phyloP scores from a whole-genome alignment of 73 alveolate genomes.

The Symbiodinium natans region DNA sequence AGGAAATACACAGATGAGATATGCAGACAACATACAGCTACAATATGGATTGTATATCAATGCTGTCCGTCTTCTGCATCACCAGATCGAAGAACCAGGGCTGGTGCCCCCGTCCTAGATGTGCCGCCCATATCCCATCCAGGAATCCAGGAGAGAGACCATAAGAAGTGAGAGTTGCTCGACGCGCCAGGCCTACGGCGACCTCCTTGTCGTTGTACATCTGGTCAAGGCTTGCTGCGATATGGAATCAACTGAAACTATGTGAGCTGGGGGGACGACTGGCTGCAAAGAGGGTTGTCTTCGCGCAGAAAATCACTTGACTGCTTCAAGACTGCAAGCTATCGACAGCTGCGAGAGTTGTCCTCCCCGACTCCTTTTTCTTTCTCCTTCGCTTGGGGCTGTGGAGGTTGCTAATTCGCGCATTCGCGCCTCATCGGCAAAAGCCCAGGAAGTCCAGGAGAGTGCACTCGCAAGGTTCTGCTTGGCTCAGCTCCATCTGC shows the following conservation, averaged over 20 bases:
- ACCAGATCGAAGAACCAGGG: constrained; percentile 48
- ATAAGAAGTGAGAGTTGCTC: not conserved
- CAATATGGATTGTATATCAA: not conserved
- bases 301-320: too few relatives aligned
- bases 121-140: not conserved
- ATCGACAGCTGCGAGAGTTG: too few relatives aligned
- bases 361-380: not conserved
- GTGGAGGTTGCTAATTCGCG: too few relatives aligned
- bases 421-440: too few relatives aligned
- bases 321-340: too few relatives aligned
- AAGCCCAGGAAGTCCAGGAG: too few relatives aligned
- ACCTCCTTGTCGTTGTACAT: not conserved
- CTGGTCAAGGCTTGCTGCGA: not conserved
- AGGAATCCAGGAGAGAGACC: not conserved
- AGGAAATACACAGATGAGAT: too few relatives aligned
- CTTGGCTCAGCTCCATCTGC: constrained; percentile 18
- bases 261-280: too few relatives aligned
- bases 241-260: too few relatives aligned
- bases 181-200: not conserved
- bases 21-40: not conserved
- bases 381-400: too few relatives aligned
- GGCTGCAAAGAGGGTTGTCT: too few relatives aligned
- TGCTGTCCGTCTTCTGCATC: not conserved
- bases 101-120: constrained; percentile 44
- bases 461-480: not conserved